Evolutionary conservation across 139 green algal species (phyloP).

Genomic region (Astrephomene gubernaculifera): DNA sequence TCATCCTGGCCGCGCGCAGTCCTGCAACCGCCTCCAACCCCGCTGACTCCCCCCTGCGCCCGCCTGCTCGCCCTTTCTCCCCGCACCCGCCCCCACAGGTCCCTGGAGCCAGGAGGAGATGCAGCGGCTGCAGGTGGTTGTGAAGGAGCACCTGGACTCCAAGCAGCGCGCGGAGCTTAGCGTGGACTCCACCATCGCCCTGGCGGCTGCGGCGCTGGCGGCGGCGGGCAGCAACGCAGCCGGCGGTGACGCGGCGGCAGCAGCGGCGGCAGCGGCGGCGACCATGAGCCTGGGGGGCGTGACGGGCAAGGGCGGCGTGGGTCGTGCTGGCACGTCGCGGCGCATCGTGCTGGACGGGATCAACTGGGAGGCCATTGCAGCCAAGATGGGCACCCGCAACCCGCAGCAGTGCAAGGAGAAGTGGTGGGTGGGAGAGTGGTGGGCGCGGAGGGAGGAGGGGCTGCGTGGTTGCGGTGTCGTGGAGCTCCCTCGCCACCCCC

Average conservation of each 20-base stretch:
- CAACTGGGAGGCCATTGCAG: slow-evolving; percentile 68
- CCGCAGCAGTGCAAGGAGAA: slow-evolving; percentile 49
- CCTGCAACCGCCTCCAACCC: too few species aligned
- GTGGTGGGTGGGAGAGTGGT: slow-evolving; percentile 6
- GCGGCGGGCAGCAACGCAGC: background rate
- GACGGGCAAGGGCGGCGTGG: background rate
- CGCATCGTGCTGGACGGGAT: slow-evolving; percentile 74
- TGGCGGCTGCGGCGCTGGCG: background rate
- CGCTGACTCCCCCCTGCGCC: too few species aligned
- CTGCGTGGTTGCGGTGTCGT: too few species aligned
- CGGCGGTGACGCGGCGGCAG: background rate
- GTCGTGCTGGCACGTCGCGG: background rate
- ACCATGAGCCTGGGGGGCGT: too few species aligned
- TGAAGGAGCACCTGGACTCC: slow-evolving; percentile 15
- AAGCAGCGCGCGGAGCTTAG: background rate
- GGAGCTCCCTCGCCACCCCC: too few species aligned
- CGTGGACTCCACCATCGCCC: background rate
- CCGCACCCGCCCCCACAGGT: background rate
- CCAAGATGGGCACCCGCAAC: slow-evolving; percentile 34
- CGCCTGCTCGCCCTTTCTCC: too few species aligned
- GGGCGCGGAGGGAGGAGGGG: background rate
- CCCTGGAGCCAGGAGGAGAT: slow-evolving; percentile 36
- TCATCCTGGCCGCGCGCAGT: too few species aligned
- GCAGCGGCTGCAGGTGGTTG: slow-evolving; percentile 11
- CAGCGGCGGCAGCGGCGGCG: background rate